Conservation (phyloP, 2,329 filamentous ascomycete genomes). For the Aspergillus sp. region DNA sequence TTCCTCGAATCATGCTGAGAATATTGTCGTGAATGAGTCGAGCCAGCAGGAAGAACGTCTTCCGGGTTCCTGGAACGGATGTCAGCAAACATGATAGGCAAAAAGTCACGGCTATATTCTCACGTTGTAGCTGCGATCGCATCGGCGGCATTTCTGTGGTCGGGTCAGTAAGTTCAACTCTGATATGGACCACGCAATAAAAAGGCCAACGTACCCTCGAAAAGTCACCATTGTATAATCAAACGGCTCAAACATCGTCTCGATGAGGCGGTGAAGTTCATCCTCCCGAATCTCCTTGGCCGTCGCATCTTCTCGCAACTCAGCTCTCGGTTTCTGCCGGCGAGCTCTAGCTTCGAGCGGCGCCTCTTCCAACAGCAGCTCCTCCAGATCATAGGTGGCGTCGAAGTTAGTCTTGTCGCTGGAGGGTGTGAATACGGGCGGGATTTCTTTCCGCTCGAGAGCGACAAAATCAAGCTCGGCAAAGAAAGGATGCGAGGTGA, state of each 20-base stretch:
- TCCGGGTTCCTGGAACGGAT: slow-evolving; percentile 36
- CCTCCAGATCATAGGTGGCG: slow-evolving; percentile 95
- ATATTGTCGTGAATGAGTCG: slow-evolving; percentile 34
- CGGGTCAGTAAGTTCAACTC: slow-evolving; percentile 11
- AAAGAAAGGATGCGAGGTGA: slow-evolving; percentile 89
- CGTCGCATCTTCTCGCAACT: slow-evolving; percentile 89
- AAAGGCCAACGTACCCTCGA: slow-evolving; percentile 58
- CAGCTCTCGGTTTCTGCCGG: slow-evolving; percentile 88
- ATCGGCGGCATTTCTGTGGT: slow-evolving; percentile 35
- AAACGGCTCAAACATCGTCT: slow-evolving; percentile 89
- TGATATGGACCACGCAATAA: not conserved
- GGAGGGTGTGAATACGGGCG: slow-evolving; percentile 88
- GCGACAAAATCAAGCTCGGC: slow-evolving; percentile 77
- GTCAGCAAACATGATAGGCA: slow-evolving; percentile 10
- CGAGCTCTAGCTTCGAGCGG: slow-evolving; percentile 89
- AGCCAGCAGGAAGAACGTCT: slow-evolving; percentile 31
- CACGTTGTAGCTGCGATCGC: slow-evolving; percentile 39
- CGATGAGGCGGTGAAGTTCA: slow-evolving; percentile 90
- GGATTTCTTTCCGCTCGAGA: slow-evolving; percentile 81
- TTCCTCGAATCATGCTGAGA: slow-evolving; percentile 37
- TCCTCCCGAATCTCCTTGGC: slow-evolving; percentile 94
- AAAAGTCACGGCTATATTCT: slow-evolving; percentile 12
- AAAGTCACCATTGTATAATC: slow-evolving; percentile 87
- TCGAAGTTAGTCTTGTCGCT: slow-evolving; percentile 99
- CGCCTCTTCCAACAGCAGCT: slow-evolving; percentile 88